phyloP scores from a whole-genome alignment of 2,329 filamentous ascomycete species.

The Aspergillus pseudoterreus region DNA sequence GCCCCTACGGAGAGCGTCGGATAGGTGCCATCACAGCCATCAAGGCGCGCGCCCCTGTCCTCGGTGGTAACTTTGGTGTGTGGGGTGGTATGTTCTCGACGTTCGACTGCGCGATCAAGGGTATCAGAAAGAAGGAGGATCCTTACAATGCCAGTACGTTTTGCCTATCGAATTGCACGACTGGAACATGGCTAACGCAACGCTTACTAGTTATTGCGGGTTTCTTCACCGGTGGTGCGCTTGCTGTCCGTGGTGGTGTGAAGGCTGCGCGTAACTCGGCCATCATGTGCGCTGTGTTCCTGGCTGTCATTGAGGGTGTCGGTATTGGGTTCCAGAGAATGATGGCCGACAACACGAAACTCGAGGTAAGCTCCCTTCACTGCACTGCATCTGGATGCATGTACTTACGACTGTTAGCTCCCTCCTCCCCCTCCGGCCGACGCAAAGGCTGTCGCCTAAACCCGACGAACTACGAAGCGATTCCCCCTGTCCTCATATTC shows the following conservation, averaged over 20 bases:
- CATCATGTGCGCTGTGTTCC: constrained; percentile 89
- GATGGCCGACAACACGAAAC: constrained; percentile 82
- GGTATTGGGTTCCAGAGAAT: constrained; percentile 94
- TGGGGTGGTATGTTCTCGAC: constrained; percentile 96
- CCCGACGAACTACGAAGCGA: constrained; percentile 3
- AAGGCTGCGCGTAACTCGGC: constrained; percentile 92
- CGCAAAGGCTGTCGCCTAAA: constrained; percentile 36
- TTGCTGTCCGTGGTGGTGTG: constrained; percentile 87
- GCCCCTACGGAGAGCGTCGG: constrained; percentile 85
- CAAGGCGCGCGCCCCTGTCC: constrained; percentile 92
- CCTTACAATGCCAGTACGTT: constrained; percentile 82
- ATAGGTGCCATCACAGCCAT: constrained; percentile 96
- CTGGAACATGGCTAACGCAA: not conserved
- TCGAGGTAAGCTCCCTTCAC: constrained; percentile 57
- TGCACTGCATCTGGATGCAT: too few relatives aligned
- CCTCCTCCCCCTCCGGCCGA: constrained; percentile 34
- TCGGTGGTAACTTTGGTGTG: constrained; percentile 96
- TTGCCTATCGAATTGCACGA: not conserved
- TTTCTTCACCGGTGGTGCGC: constrained; percentile 89
- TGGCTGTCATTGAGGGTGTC: constrained; percentile 95
- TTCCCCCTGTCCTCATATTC: constrained; percentile 5
- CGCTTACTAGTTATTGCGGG: constrained; percentile 69
- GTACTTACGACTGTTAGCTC: constrained; percentile 17
- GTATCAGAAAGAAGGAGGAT: constrained; percentile 91
- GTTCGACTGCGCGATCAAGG: constrained; percentile 96